phyloP scores from a whole-genome alignment of 2,329 filamentous ascomycete species.

The Botryosphaeria dothidea region DNA sequence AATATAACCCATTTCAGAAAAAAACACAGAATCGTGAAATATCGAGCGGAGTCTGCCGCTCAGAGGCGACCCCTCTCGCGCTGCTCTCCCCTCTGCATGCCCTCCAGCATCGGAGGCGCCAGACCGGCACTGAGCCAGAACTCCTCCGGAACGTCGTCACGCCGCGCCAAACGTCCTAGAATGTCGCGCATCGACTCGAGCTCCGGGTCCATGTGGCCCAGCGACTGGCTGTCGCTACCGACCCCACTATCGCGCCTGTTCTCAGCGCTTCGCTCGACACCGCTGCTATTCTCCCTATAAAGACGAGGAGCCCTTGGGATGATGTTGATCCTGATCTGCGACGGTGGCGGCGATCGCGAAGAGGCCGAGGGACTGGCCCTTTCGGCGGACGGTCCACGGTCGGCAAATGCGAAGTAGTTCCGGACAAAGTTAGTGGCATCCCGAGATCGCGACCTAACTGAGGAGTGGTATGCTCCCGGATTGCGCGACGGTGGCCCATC shows the following conservation, averaged over 20 bases:
- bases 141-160: constrained; percentile 77
- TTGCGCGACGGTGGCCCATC: constrained; percentile 30
- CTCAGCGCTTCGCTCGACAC: neutral
- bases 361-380: neutral
- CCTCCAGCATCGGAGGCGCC: constrained; percentile 1
- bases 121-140: constrained; percentile 65
- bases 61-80: neutral
- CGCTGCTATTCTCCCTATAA: constrained; percentile 2
- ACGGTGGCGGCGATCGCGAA: neutral
- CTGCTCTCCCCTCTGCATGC: neutral
- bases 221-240: neutral
- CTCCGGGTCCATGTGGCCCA: constrained; percentile 34
- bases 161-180: constrained; percentile 66
- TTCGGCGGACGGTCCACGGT: neutral
- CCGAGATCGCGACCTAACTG: constrained; percentile 29
- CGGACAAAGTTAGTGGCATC: constrained; percentile 33
- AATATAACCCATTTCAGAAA: too few relatives aligned
- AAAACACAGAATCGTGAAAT: too few relatives aligned
- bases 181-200: constrained; percentile 71
- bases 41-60: too few relatives aligned
- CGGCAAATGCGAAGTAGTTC: constrained; percentile 28
- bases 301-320: neutral
- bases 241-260: constrained; percentile 7
- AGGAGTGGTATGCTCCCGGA: constrained; percentile 30
- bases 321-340: neutral